phyloP scores from a whole-genome alignment of 306 rosid genomes.

The Fragaria nilgerrensis region DNA sequence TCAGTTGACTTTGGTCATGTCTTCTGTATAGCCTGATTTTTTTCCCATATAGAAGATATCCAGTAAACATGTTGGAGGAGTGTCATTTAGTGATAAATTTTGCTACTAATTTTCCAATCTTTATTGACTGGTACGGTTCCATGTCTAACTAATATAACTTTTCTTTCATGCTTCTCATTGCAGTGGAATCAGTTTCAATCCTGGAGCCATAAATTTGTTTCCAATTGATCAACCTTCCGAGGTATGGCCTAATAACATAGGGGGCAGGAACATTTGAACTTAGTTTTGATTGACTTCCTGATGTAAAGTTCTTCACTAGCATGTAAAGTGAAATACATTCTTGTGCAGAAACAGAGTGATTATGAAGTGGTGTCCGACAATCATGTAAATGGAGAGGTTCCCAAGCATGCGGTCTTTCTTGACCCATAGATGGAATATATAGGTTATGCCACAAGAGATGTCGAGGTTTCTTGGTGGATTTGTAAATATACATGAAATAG shows the following conservation, averaged over 20 bases:
- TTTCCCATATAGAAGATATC: neutral
- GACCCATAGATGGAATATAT: slow-evolving; percentile 46
- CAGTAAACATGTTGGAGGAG: neutral
- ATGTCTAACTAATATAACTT: neutral
- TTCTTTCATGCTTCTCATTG: slow-evolving; percentile 7
- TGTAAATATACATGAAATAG: slow-evolving; percentile 59
- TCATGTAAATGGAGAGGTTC: slow-evolving; percentile 49
- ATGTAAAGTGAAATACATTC: neutral
- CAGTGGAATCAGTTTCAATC: slow-evolving; percentile 77
- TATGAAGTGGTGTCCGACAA: slow-evolving; percentile 29
- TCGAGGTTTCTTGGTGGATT: slow-evolving; percentile 32
- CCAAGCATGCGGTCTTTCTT: slow-evolving; percentile 52
- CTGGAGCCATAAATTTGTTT: slow-evolving; percentile 80
- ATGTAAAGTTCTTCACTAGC: neutral
- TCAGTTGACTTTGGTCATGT: neutral
- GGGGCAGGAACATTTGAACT: neutral
- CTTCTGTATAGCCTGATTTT: neutral
- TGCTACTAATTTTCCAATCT: neutral
- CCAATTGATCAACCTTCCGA: slow-evolving; percentile 56
- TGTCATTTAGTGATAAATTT: neutral
- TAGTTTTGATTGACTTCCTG: neutral
- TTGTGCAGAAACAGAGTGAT: slow-evolving; percentile 46
- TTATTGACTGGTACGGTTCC: neutral
- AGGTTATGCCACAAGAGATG: slow-evolving; percentile 9
- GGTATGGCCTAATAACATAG: slow-evolving; percentile 41